Evolutionary conservation across 2,329 filamentous ascomycete species (phyloP).

Genomic region (Talaromyces marneffei): DNA sequence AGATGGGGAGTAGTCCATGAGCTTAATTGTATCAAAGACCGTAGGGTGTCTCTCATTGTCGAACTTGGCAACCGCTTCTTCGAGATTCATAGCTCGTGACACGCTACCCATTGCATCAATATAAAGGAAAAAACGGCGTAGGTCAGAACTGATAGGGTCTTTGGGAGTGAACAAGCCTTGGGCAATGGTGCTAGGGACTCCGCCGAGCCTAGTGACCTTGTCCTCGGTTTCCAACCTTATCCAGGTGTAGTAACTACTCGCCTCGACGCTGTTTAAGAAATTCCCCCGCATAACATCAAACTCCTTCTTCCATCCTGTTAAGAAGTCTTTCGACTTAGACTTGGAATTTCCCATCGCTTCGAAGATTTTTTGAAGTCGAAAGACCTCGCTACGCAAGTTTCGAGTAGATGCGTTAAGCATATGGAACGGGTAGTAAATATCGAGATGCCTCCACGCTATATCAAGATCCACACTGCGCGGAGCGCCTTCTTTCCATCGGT

Average conservation of each 20-base stretch:
- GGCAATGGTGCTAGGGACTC: constrained; percentile 13
- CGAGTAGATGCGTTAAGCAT: background rate
- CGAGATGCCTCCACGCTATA: constrained; percentile 26
- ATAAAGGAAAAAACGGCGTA: constrained; percentile 19
- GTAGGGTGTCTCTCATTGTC: background rate
- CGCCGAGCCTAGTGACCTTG: constrained; percentile 17
- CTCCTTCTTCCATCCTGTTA: background rate
- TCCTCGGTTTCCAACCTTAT: constrained; percentile 21
- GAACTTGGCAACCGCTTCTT: background rate
- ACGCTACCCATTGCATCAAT: constrained; percentile 5
- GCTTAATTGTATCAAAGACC: background rate
- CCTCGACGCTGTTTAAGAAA: background rate
- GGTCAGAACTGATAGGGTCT: constrained; percentile 22
- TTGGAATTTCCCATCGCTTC: background rate
- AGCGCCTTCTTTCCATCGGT: constrained; percentile 5
- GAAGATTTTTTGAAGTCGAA: constrained; percentile 10
- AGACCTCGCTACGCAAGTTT: background rate
- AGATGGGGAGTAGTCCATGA: background rate
- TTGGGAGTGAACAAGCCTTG: constrained; percentile 18
- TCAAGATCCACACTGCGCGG: constrained; percentile 12
- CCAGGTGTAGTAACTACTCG: constrained; percentile 21
- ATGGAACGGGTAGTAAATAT: constrained; percentile 23
- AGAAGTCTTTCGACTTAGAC: background rate
- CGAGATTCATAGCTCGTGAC: background rate
- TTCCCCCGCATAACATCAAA: background rate